Base-by-base conservation (phyloP, 2,329 filamentous ascomycete species). In the Escovopsis sp. region DNA sequence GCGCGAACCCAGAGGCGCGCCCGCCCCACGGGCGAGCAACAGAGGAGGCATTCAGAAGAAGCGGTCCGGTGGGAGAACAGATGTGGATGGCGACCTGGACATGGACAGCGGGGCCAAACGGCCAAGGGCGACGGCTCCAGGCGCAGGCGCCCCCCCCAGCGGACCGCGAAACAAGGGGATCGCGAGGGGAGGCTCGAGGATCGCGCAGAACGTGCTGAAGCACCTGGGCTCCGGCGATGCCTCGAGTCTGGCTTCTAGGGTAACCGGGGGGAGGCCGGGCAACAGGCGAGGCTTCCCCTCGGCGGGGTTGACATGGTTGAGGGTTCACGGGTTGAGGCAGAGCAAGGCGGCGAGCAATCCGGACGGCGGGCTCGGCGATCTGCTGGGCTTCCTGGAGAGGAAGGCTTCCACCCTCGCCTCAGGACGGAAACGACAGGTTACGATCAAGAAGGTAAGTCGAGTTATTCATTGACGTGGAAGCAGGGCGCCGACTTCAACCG, bases 371-470 rank as follows among this genome's bases (percentile, higher is more conserved):
- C 56, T 82, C 26, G 69, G 71, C 46, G 73, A 75, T 45, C 66
- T 86, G 28, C 59, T 86, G 42, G 66, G 67, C 40, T 86, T 85
- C 56, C 62, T 87, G 48, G 80, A 86, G 62, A 75, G 78, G 53
- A 85, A 85, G 59, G 73, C 81, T 38, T 69, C 70, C 43, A 63
- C 68, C 49, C 66, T 76, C 53, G 65, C 65, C 46, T 68, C 68
- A 32, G 53, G 55, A 45, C 53, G 46, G 38, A 52, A 54, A 56
- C 68, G 72, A 54, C 65, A 67, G 51, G 67, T 84, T 52, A 77
- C 70, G 57, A 78, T 88, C 49, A 78, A 76, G 65, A 85, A 85
- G 79, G 83, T 87, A 83, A 76, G 80, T 82, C 28, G 4, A 4
- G 28, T 6, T 60, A 42, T 48, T 49, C 49, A 53, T 58, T 57